A percentile compares a stretch with the other conserved stretches of the same genome.
These are phyloP conservation scores for Takashimella koratensis DNA, from an alignment of 1,284 basidiomycete genomes.

Conservation along the genomic window DNA sequence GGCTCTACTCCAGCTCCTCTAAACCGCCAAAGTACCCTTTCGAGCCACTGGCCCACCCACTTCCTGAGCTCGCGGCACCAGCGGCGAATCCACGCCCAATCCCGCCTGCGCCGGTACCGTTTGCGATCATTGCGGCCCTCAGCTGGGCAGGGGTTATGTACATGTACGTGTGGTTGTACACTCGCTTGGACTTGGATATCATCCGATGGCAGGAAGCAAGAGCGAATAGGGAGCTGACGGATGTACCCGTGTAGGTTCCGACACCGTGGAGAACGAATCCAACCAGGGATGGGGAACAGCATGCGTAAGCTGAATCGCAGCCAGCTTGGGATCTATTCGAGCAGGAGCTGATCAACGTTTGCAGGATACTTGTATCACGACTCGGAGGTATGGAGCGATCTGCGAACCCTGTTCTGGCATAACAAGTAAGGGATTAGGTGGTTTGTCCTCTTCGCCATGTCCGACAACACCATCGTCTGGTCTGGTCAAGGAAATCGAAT, in stretches of 20 bases:
- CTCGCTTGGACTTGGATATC: neutral
- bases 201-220: neutral
- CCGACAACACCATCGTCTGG: too few relatives aligned
- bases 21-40: slow-evolving; percentile 37
- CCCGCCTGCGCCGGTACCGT: slow-evolving; percentile 75
- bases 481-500: too few relatives aligned
- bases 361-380: slow-evolving; percentile 68
- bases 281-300: slow-evolving; percentile 74
- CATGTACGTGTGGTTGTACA: slow-evolving; percentile 48
- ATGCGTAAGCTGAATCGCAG: slow-evolving; percentile 50
- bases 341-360: too few relatives aligned
- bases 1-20: slow-evolving; percentile 50
- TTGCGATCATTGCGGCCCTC: slow-evolving; percentile 82
- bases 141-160: slow-evolving; percentile 98
- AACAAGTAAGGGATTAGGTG: slow-evolving; percentile 59
- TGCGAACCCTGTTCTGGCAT: slow-evolving; percentile 72
- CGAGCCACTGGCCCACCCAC: slow-evolving; percentile 37
- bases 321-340: too few relatives aligned
- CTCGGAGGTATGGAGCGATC: slow-evolving; percentile 66
- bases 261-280: slow-evolving; percentile 77
- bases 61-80: slow-evolving; percentile 36
- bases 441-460: too few relatives aligned
- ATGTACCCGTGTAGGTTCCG: slow-evolving; percentile 55
- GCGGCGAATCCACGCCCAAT: slow-evolving; percentile 58
- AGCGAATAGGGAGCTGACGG: neutral